Conservation (phyloP, 2,329 filamentous ascomycete species). For the Coniochaeta pulveracea region DNA sequence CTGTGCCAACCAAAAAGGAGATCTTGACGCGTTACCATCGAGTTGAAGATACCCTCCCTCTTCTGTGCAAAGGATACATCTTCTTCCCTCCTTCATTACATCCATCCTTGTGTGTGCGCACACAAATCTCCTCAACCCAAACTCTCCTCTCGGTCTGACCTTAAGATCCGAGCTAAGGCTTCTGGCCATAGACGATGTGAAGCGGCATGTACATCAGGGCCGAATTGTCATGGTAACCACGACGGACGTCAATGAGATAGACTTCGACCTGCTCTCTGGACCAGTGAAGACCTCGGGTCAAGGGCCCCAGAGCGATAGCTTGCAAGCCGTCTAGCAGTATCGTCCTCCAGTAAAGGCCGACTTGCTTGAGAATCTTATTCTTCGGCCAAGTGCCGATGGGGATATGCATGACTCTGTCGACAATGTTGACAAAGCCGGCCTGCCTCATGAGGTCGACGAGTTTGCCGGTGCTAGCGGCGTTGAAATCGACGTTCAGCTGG, state of each 20-base stretch:
- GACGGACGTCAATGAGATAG: conserved; percentile 21
- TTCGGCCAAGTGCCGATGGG: conserved; percentile 36
- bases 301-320: conserved; percentile 27
- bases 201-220: conserved; percentile 42
- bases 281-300: conserved; percentile 24
- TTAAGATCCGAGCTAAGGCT: conserved; percentile 20
- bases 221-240: conserved; percentile 23
- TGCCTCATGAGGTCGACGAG: conserved; percentile 23
- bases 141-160: too few species aligned
- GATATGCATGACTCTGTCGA: conserved; percentile 28
- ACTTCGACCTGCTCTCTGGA: conserved; percentile 21
- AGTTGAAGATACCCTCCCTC: too few species aligned
- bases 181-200: conserved; percentile 43
- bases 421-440: conserved; percentile 32
- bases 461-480: conserved; percentile 20
- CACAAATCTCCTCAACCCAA: too few species aligned
- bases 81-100: too few species aligned
- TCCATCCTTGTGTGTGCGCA: too few species aligned
- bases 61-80: too few species aligned
- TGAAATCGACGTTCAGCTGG: conserved; percentile 26
- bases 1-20: too few species aligned
- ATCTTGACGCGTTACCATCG: too few species aligned
- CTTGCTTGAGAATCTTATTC: conserved; percentile 26
- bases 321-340: conserved; percentile 28
- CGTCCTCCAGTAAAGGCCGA: conserved; percentile 32